These are phyloP conservation scores for Acer negundo DNA, from an alignment of 345 rosid species.

Conservation along the genomic window DNA sequence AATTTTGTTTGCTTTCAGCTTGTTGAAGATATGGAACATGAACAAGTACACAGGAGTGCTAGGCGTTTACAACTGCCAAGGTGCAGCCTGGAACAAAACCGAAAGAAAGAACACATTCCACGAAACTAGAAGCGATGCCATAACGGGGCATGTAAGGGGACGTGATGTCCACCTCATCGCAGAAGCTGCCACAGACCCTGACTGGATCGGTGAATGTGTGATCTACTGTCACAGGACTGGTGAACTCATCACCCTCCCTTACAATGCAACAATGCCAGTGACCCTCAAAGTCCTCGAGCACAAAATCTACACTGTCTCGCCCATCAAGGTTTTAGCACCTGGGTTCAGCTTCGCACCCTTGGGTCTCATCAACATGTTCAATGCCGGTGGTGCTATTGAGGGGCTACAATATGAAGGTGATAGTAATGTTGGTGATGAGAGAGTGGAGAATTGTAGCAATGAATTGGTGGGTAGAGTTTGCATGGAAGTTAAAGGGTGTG, in stretches of 20 bases:
- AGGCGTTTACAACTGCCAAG: slow-evolving; percentile 95
- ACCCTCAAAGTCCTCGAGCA: slow-evolving; percentile 79
- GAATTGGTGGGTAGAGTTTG: slow-evolving; percentile 49
- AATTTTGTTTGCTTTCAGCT: slow-evolving; percentile 46
- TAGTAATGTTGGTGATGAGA: slow-evolving; percentile 8
- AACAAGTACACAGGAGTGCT: slow-evolving; percentile 91
- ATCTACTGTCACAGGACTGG: slow-evolving; percentile 53
- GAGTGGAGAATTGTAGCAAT: slow-evolving; percentile 31
- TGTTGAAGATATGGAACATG: slow-evolving; percentile 98
- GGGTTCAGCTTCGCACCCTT: slow-evolving; percentile 74
- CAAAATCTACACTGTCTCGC: slow-evolving; percentile 61
- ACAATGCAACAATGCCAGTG: slow-evolving; percentile 66
- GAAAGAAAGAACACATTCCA: slow-evolving; percentile 83
- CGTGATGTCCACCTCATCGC: slow-evolving; percentile 78
- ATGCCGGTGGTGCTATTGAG: slow-evolving; percentile 84
- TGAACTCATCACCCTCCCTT: slow-evolving; percentile 58
- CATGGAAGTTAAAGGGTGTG: slow-evolving; percentile 76
- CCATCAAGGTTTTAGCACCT: slow-evolving; percentile 51
- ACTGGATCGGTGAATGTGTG: slow-evolving; percentile 71
- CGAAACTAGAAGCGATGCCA: slow-evolving; percentile 44
- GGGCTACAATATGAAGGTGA: slow-evolving; percentile 53
- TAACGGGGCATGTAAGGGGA: slow-evolving; percentile 60
- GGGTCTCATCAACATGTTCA: slow-evolving; percentile 83
- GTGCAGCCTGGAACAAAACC: slow-evolving; percentile 85
- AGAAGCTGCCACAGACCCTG: slow-evolving; percentile 64